These are phyloP conservation scores for Lepiota venenata DNA, from an alignment of 768 basidiomycete genomes.

Conservation along the genomic window DNA sequence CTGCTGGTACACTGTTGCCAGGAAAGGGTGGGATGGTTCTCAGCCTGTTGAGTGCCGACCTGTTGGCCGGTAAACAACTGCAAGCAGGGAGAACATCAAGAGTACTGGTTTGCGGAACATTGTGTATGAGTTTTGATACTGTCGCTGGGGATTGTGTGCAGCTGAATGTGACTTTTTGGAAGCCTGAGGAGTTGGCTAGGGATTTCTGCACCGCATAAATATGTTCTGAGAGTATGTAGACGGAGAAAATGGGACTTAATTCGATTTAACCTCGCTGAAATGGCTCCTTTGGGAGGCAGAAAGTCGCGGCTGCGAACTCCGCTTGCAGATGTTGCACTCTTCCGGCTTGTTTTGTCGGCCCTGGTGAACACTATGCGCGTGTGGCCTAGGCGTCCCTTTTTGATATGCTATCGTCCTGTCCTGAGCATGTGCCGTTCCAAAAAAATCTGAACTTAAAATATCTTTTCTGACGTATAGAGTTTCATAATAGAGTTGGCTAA, in stretches of 20 bases:
- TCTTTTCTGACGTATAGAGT: too few species aligned
- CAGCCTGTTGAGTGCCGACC: conserved; percentile 37
- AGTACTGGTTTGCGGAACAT: conserved; percentile 17
- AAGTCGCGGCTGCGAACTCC: neutral
- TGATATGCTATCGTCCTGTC: neutral
- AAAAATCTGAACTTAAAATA: too few species aligned
- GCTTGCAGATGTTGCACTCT: neutral
- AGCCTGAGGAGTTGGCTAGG: neutral
- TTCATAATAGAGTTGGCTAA: too few species aligned
- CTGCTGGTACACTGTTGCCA: conserved; percentile 35
- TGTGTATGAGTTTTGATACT: neutral
- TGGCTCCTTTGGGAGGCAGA: neutral
- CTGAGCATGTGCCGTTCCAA: neutral
- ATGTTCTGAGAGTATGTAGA: neutral
- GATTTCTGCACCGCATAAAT: neutral
- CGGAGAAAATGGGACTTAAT: neutral
- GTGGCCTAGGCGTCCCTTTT: neutral
- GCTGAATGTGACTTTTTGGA: neutral
- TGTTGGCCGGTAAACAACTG: conserved; percentile 38
- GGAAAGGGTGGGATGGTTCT: conserved; percentile 37
- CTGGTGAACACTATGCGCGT: neutral
- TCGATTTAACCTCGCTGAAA: neutral
- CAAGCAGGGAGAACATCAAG: conserved; percentile 21
- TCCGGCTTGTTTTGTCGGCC: neutral
- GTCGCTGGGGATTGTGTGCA: too few species aligned